These are phyloP conservation scores for Xylaria grammica DNA, from an alignment of 495 filamentous ascomycete genomes.

Conservation along the genomic window DNA sequence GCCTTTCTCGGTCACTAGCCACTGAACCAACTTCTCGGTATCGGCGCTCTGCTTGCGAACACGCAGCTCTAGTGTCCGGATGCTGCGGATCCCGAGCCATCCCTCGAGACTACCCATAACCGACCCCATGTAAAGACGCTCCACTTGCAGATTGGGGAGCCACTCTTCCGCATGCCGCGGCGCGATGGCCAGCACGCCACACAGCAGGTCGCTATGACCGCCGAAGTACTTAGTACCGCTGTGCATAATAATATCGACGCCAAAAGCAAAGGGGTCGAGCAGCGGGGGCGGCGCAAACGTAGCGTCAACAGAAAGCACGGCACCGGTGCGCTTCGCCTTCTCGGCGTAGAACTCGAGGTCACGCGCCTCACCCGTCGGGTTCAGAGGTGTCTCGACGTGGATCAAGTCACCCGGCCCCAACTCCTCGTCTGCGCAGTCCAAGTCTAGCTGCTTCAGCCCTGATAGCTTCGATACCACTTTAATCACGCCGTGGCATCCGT, in stretches of 20 bases:
- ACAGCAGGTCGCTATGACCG: slow-evolving; percentile 89
- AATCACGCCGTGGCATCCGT: slow-evolving; percentile 89
- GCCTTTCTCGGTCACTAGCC: slow-evolving; percentile 62
- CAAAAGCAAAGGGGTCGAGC: slow-evolving; percentile 80
- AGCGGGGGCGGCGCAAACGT: slow-evolving; percentile 94
- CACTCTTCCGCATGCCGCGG: slow-evolving; percentile 62
- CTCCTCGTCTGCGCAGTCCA: slow-evolving; percentile 56
- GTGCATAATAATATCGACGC: slow-evolving; percentile 88
- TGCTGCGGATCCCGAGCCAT: slow-evolving; percentile 86
- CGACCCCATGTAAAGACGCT: slow-evolving; percentile 76
- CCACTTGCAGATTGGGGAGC: slow-evolving; percentile 60
- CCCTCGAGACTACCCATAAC: slow-evolving; percentile 91
- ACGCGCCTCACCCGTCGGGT: slow-evolving; percentile 82
- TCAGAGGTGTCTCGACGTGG: slow-evolving; percentile 90
- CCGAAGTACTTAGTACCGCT: slow-evolving; percentile 94
- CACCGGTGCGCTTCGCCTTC: slow-evolving; percentile 73
- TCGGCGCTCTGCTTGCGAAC: slow-evolving; percentile 75
- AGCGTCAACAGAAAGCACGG: slow-evolving; percentile 80
- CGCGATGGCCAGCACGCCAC: slow-evolving; percentile 75
- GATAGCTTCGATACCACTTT: slow-evolving; percentile 71
- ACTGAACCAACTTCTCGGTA: slow-evolving; percentile 69
- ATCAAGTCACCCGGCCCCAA: slow-evolving; percentile 79
- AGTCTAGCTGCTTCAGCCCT: slow-evolving; percentile 66
- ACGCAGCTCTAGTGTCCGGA: slow-evolving; percentile 85
- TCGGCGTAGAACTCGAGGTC: slow-evolving; percentile 71